phyloP scores from a whole-genome alignment of 306 rosid genomes.

The Mimosa pudica region DNA sequence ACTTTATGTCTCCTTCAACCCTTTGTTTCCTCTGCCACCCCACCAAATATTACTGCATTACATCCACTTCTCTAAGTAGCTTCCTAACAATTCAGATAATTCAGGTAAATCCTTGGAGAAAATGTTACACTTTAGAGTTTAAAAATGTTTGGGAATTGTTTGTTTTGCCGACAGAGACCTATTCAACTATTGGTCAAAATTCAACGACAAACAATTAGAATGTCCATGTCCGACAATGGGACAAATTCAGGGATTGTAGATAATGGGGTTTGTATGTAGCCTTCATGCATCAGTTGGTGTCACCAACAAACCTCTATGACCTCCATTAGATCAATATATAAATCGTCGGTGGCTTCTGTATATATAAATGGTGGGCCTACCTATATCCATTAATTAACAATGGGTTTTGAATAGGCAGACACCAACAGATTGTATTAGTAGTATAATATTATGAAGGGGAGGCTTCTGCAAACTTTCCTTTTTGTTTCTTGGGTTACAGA shows the following conservation, averaged over 20 bases:
- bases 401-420: neutral
- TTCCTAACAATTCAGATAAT: neutral
- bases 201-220: constrained; percentile 24
- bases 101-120: neutral
- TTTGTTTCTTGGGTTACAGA: neutral
- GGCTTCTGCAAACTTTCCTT: neutral
- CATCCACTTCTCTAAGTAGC: neutral
- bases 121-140: neutral
- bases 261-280: constrained; percentile 1
- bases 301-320: neutral
- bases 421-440: neutral
- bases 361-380: neutral
- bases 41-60: neutral
- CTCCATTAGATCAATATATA: neutral
- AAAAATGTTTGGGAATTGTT: neutral
- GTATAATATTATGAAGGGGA: neutral
- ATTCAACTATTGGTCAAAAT: constrained; percentile 34
- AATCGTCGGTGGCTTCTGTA: constrained; percentile 7
- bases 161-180: constrained; percentile 3
- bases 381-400: neutral
- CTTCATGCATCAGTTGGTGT: neutral
- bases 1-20: constrained; percentile 43
- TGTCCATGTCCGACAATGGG: constrained; percentile 7
- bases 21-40: neutral
- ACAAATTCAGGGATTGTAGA: neutral